A percentile compares a stretch with the other conserved stretches of the same genome.
These are phyloP conservation scores for Coemansia umbellata DNA, from an alignment of 192 early-diverging fungal species.

Conservation along the genomic window DNA sequence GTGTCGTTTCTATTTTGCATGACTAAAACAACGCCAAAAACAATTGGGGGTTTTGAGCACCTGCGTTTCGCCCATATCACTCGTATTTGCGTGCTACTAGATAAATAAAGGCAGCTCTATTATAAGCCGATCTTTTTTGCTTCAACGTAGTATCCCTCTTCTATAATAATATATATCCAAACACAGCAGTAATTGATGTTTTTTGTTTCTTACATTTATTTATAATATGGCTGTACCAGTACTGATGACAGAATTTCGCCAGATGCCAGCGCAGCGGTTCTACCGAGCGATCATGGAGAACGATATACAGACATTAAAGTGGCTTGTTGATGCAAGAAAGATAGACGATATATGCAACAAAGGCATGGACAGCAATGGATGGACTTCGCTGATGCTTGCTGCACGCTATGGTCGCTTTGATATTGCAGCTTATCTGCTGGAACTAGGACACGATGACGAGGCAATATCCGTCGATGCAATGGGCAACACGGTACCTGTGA, in stretches of 20 bases:
- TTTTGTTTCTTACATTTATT: neutral
- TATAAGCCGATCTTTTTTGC: no score
- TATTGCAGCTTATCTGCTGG: slow-evolving; percentile 32
- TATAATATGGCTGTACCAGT: slow-evolving; percentile 9
- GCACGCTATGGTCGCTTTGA: slow-evolving; percentile 36
- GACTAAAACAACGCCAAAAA: no score
- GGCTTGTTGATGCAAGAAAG: slow-evolving; percentile 34
- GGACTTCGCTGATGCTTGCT: slow-evolving; percentile 49
- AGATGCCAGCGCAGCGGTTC: slow-evolving; percentile 29
- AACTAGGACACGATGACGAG: slow-evolving; percentile 40
- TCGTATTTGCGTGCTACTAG: no score
- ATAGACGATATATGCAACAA: slow-evolving; percentile 38
- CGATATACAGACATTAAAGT: slow-evolving; percentile 34
- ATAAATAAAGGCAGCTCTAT: no score
- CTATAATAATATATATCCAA: no score
- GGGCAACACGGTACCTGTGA: slow-evolving; percentile 46
- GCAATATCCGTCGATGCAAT: slow-evolving; percentile 26
- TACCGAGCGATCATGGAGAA: slow-evolving; percentile 39
- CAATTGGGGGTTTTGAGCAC: no score
- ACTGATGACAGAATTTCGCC: slow-evolving; percentile 38
- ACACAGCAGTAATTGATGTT: no score
- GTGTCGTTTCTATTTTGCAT: no score
- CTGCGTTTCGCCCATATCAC: no score
- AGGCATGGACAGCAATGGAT: slow-evolving; percentile 29
- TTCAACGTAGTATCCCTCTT: no score